Evolutionary conservation across 768 basidiomycete species (phyloP).

Genomic region (Xerocomellus dryophilus): DNA sequence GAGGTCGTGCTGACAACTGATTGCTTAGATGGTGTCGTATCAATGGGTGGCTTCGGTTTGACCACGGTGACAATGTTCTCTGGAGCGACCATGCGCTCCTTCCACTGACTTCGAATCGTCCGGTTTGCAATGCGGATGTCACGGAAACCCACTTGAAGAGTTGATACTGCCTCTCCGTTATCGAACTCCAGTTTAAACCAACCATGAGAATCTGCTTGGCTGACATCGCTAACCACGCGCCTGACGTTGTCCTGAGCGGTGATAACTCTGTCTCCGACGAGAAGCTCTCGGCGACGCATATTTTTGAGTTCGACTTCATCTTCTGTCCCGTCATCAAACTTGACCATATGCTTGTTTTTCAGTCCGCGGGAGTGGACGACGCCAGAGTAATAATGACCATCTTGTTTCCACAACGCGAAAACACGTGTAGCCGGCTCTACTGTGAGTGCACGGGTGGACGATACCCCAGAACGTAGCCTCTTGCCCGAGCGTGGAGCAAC

Average conservation of each 20-base stretch:
- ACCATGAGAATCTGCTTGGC: slow-evolving; percentile 28
- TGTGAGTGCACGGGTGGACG: slow-evolving; percentile 19
- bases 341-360: slow-evolving; percentile 42
- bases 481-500: slow-evolving; percentile 36
- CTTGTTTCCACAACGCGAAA: slow-evolving; percentile 65
- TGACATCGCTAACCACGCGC: slow-evolving; percentile 33
- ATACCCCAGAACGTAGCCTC: slow-evolving; percentile 39
- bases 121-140: slow-evolving; percentile 51
- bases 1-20: slow-evolving; percentile 41
- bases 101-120: slow-evolving; percentile 51
- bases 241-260: slow-evolving; percentile 28
- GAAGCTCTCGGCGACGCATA: slow-evolving; percentile 51
- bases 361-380: slow-evolving; percentile 40
- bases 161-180: slow-evolving; percentile 30
- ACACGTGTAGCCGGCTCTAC: slow-evolving; percentile 48
- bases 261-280: slow-evolving; percentile 56
- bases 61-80: slow-evolving; percentile 44
- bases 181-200: slow-evolving; percentile 40
- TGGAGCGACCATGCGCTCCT: slow-evolving; percentile 44
- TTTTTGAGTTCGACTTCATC: slow-evolving; percentile 47
- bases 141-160: slow-evolving; percentile 30
- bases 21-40: slow-evolving; percentile 48
- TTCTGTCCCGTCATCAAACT: slow-evolving; percentile 65
- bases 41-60: slow-evolving; percentile 33
- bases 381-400: slow-evolving; percentile 62